Evolutionary conservation across 225 moss, liverwort and hornwort species (phyloP).

Genomic region (Pseudisothecium myosuroides): DNA sequence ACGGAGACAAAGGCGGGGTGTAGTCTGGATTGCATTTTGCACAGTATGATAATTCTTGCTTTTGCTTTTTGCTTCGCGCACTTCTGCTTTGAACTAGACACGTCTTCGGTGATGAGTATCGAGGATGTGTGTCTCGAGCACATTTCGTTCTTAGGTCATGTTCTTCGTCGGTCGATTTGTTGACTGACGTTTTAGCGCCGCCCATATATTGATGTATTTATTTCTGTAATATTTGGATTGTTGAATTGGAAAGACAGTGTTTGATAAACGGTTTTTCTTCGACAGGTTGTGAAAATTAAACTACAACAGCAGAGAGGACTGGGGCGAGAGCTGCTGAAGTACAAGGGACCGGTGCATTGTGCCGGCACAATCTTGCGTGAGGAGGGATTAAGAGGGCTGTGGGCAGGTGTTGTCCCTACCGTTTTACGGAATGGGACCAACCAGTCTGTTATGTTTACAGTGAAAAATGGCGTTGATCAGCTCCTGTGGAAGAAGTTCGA

Average conservation of each 20-base stretch:
- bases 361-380: slow-evolving; percentile 64
- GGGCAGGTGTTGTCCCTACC: slow-evolving; percentile 91
- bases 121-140: neutral
- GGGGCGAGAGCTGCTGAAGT: slow-evolving; percentile 57
- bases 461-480: slow-evolving; percentile 55
- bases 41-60: neutral
- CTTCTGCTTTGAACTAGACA: neutral
- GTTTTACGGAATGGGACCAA: slow-evolving; percentile 89
- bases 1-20: neutral
- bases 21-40: neutral
- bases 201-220: neutral
- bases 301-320: slow-evolving; percentile 88
- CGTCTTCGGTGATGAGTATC: neutral
- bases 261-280: neutral
- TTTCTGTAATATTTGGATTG: neutral
- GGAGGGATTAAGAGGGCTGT: slow-evolving; percentile 74
- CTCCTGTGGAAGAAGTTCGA: slow-evolving; percentile 71
- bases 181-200: neutral
- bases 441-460: slow-evolving; percentile 94
- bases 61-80: neutral
- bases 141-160: neutral
- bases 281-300: slow-evolving; percentile 89
- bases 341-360: slow-evolving; percentile 79
- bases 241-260: neutral
- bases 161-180: neutral